Evolutionary conservation across 129 eudicot species (phyloP).

Genomic region (Saposhnikovia divaricata): DNA sequence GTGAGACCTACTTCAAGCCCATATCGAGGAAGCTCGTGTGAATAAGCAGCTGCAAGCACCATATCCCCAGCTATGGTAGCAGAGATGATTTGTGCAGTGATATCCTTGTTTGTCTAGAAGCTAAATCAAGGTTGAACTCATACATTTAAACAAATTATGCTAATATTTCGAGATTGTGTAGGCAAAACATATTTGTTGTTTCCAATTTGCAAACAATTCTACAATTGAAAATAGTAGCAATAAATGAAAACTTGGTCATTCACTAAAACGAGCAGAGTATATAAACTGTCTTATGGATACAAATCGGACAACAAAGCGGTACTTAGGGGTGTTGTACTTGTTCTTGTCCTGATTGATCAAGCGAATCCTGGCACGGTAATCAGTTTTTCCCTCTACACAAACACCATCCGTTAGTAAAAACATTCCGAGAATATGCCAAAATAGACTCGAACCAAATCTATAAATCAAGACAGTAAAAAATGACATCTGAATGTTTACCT

Average conservation of each 20-base stretch:
- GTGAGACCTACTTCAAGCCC: constrained; percentile 94
- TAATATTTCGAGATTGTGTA: not conserved
- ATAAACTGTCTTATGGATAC: constrained; percentile 37
- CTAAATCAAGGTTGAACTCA: constrained; percentile 17
- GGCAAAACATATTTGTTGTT: not conserved
- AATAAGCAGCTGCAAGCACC: constrained; percentile 74
- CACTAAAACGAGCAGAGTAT: constrained; percentile 46
- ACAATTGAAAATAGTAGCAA: not conserved
- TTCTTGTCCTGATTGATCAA: constrained; percentile 88
- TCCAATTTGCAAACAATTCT: not conserved
- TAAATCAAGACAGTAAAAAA: not conserved
- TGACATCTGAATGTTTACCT: constrained; percentile 21
- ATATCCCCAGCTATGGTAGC: constrained; percentile 89
- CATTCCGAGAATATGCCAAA: not conserved
- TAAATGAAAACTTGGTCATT: constrained; percentile 42
- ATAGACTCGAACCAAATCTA: not conserved
- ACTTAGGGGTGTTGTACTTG: constrained; percentile 91
- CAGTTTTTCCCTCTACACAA: constrained; percentile 80
- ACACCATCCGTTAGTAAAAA: not conserved
- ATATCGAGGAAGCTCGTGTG: constrained; percentile 73
- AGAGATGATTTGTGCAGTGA: constrained; percentile 63
- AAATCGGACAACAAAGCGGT: constrained; percentile 81
- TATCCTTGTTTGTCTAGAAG: constrained; percentile 76
- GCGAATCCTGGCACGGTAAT: constrained; percentile 82
- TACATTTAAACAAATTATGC: constrained; percentile 39